Percentiles rank a stretch among this genome's conserved stretches.
phyloP scores from a whole-genome alignment of 805 yeast species.

The Yarrowia bubula region DNA sequence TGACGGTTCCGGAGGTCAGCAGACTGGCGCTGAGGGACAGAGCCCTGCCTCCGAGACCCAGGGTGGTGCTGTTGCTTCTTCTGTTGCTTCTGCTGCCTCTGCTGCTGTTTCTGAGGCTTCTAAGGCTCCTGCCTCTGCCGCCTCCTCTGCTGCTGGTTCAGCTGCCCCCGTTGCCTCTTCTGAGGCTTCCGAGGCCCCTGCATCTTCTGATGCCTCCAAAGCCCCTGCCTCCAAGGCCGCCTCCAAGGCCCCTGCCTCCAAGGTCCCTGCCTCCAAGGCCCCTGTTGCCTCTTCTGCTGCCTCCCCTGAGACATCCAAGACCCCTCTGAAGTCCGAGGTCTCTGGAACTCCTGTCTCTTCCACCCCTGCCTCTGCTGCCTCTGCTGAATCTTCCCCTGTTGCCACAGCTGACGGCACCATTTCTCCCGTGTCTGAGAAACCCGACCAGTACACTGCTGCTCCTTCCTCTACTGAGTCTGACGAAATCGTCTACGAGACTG shows the following conservation, averaged over 20 bases:
- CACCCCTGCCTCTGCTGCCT: background rate
- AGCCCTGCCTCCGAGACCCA: background rate
- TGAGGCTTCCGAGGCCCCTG: conserved; percentile 9
- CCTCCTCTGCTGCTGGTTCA: background rate
- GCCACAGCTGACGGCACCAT: background rate
- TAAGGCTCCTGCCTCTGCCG: background rate
- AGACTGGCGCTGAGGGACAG: background rate
- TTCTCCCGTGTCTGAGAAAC: background rate
- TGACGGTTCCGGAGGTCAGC: conserved; percentile 30
- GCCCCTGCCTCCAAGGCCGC: conserved; percentile 18
- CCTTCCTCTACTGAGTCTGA: background rate
- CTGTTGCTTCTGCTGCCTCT: background rate
- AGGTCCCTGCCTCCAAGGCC: conserved; percentile 12
- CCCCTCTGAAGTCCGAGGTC: background rate
- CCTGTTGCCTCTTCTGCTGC: conserved; percentile 15
- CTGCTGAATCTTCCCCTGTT: conserved; percentile 1
- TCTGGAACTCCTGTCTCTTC: background rate
- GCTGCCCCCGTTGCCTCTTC: background rate
- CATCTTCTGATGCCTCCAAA: background rate
- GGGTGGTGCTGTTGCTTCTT: background rate
- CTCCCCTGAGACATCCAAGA: background rate
- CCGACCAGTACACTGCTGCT: background rate
- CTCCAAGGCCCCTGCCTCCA: background rate
- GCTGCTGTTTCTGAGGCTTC: background rate
- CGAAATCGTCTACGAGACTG: conserved; percentile 15